Conservation (phyloP, 2,329 filamentous ascomycete species). For the Incumbomyces lentus region DNA sequence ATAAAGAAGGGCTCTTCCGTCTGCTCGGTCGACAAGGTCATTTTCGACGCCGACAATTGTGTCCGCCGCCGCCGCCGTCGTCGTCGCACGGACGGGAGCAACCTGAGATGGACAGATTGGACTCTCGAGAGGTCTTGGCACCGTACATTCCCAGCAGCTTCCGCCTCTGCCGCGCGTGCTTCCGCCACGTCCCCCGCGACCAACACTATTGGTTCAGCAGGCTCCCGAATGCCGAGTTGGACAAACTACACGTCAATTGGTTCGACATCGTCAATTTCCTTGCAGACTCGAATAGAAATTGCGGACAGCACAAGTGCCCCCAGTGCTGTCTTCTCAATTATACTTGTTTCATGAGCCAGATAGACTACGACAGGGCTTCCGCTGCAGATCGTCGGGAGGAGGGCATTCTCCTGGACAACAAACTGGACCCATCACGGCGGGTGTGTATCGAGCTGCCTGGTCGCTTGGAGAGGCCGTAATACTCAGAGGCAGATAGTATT, state of each 20-base stretch:
- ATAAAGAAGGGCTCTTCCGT: conserved; percentile 15
- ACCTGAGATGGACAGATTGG: no score
- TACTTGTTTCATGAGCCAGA: conserved; percentile 6
- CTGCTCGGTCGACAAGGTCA: conserved; percentile 10
- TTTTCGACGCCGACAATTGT: no score
- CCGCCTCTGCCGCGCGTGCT: conserved; percentile 13
- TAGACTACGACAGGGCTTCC: neutral
- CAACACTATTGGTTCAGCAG: conserved; percentile 8
- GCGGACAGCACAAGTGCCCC: conserved; percentile 10
- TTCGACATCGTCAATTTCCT: conserved; percentile 13
- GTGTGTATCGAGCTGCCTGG: neutral
- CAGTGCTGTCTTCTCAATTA: conserved; percentile 7
- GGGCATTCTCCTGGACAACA: neutral
- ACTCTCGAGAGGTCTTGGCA: neutral
- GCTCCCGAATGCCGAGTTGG: conserved; percentile 6
- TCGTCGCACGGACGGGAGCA: no score
- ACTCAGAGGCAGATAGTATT: neutral
- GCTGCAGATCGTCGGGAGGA: neutral
- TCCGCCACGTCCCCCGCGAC: conserved; percentile 7
- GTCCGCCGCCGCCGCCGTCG: no score
- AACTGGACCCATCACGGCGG: neutral
- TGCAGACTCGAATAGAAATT: neutral
- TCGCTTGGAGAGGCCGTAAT: neutral
- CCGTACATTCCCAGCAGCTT: conserved; percentile 9
- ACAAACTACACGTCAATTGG: conserved; percentile 8